These are phyloP conservation scores for Vachellia collinsii DNA, from an alignment of 306 rosid species.

Conservation along the genomic window DNA sequence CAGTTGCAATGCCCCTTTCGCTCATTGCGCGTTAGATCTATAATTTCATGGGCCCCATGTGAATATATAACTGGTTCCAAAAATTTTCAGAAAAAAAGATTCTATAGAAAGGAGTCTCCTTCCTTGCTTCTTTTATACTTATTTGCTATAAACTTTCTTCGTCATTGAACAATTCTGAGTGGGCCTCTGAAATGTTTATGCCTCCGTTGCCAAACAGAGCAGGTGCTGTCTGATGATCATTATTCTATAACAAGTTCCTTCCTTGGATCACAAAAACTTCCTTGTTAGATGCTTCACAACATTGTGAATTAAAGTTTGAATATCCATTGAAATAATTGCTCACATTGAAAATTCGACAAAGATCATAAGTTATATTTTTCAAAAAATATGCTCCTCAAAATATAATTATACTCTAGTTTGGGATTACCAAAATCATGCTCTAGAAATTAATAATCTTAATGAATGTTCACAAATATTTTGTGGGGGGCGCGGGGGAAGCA, in stretches of 20 bases:
- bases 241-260: not conserved
- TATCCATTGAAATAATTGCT: no score
- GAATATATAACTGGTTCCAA: not conserved
- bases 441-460: not conserved
- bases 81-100: not conserved
- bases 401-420: no score
- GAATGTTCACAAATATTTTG: not conserved
- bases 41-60: not conserved
- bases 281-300: no score
- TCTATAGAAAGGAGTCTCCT: not conserved
- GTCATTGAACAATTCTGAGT: not conserved
- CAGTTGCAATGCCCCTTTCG: no score
- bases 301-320: no score
- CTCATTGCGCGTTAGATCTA: no score
- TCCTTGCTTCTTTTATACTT: not conserved
- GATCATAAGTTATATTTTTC: no score
- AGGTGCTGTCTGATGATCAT: not conserved
- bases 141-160: not conserved
- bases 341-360: no score
- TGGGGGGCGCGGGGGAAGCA: no score
- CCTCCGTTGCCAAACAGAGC: not conserved
- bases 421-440: no score
- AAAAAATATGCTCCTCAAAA: no score
- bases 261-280: not conserved
- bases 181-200: not conserved